phyloP scores from a whole-genome alignment of 179 eudicot genomes.

The Drosera spatulata region DNA sequence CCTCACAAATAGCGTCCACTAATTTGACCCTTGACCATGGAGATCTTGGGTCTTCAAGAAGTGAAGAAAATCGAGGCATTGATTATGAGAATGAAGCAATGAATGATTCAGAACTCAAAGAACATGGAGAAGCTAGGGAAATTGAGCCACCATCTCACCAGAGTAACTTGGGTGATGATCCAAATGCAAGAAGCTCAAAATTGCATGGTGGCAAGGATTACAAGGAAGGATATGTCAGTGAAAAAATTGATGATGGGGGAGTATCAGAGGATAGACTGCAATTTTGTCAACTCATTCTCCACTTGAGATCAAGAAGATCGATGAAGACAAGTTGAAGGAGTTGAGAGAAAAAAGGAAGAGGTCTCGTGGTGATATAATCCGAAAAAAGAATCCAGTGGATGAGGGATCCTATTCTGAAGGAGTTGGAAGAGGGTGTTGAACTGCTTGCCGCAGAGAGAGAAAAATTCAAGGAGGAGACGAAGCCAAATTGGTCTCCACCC shows the following conservation, averaged over 20 bases:
- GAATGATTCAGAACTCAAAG: conserved; percentile 29
- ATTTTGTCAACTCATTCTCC: conserved; percentile 42
- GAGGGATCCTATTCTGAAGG: conserved; percentile 81
- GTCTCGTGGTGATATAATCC: conserved; percentile 46
- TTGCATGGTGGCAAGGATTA: conserved; percentile 35
- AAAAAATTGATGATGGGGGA: conserved; percentile 33
- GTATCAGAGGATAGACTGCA: conserved; percentile 35
- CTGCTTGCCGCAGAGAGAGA: conserved; percentile 61
- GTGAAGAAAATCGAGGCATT: conserved; percentile 34
- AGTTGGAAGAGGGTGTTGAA: conserved; percentile 81
- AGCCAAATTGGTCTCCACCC: conserved; percentile 43
- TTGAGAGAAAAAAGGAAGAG: conserved; percentile 62
- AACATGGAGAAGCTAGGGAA: conserved; percentile 24
- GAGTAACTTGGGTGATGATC: conserved; percentile 31
- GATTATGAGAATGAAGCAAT: conserved; percentile 32
- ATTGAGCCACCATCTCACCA: conserved; percentile 22
- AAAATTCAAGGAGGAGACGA: conserved; percentile 50
- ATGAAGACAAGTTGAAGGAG: conserved; percentile 72
- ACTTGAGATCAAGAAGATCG: conserved; percentile 56
- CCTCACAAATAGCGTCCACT: conserved; percentile 28
- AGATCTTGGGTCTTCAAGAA: conserved; percentile 28
- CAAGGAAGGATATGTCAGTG: conserved; percentile 33
- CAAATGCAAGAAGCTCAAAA: conserved; percentile 27
- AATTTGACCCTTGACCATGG: conserved; percentile 37
- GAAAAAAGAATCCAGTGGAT: conserved; percentile 52